Conservation (phyloP, 2,329 filamentous ascomycete species). For the Nothomitra cinnamomea region DNA sequence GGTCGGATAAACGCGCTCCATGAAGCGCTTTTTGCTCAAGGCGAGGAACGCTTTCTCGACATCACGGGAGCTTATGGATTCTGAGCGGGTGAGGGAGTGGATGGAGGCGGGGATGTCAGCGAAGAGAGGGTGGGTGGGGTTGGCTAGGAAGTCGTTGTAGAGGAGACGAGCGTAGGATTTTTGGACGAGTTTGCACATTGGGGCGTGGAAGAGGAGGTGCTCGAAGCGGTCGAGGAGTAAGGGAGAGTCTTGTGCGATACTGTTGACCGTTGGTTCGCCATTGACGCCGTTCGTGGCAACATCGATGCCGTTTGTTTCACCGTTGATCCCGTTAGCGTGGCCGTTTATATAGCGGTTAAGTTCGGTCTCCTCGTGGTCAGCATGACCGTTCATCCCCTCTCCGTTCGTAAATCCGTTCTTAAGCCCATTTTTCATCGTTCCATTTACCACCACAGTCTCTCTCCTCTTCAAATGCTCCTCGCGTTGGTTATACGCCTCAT, state of each 20-base stretch:
- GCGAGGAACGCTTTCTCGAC: slow-evolving; percentile 78
- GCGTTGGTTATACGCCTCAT: slow-evolving; percentile 62
- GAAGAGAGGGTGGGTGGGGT: slow-evolving; percentile 51
- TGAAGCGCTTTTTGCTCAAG: slow-evolving; percentile 69
- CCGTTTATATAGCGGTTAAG: too few species aligned
- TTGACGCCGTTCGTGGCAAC: slow-evolving; percentile 39
- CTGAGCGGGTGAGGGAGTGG: slow-evolving; percentile 60
- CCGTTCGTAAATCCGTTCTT: too few species aligned
- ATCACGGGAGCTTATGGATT: slow-evolving; percentile 62
- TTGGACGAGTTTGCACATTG: slow-evolving; percentile 72
- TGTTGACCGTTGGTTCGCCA: slow-evolving; percentile 24
- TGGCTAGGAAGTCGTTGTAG: slow-evolving; percentile 68
- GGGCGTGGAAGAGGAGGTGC: slow-evolving; percentile 68
- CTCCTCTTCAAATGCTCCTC: slow-evolving; percentile 40
- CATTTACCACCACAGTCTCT: too few species aligned
- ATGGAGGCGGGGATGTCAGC: slow-evolving; percentile 60
- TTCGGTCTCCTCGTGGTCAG: too few species aligned
- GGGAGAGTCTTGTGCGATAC: slow-evolving; percentile 9
- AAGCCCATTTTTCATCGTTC: too few species aligned
- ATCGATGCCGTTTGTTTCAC: too few species aligned
- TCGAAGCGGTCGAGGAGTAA: slow-evolving; percentile 65
- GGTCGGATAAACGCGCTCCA: slow-evolving; percentile 55
- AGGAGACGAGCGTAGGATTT: slow-evolving; percentile 76
- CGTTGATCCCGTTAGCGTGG: too few species aligned
- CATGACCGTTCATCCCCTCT: slow-evolving; percentile 18